These are phyloP conservation scores for Aspergillus ochraceoroseus DNA, from an alignment of 2,329 filamentous ascomycete genomes.

Conservation along the genomic window DNA sequence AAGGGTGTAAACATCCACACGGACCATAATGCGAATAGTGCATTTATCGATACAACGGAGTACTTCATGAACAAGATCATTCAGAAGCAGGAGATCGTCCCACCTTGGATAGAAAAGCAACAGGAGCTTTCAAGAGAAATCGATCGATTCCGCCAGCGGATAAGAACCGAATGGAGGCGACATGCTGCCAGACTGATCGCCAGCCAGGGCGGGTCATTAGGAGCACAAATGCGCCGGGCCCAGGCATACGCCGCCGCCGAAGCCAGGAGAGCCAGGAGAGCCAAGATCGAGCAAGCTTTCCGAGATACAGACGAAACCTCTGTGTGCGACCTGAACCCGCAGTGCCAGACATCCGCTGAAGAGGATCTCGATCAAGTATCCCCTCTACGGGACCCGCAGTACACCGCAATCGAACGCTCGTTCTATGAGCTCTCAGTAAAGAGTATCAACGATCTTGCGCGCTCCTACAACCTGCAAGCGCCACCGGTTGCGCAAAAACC, in stretches of 20 bases:
- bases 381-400: conserved; percentile 73
- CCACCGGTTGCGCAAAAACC: conserved; percentile 89
- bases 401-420: conserved; percentile 65
- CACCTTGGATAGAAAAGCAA: conserved; percentile 98
- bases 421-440: conserved; percentile 73
- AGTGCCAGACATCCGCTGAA: neutral
- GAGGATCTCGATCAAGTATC: no score
- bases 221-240: conserved; percentile 67
- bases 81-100: conserved; percentile 88
- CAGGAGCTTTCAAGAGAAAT: conserved; percentile 73
- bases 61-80: conserved; percentile 99
- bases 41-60: conserved; percentile 92
- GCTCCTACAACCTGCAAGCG: conserved; percentile 92
- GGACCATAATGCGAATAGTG: conserved; percentile 77
- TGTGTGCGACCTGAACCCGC: conserved; percentile 15
- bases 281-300: conserved; percentile 26
- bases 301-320: conserved; percentile 12
- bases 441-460: conserved; percentile 71
- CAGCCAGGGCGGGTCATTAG: conserved; percentile 67
- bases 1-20: conserved; percentile 63
- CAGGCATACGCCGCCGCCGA: conserved; percentile 73
- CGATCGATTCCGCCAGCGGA: conserved; percentile 64
- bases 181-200: conserved; percentile 76
- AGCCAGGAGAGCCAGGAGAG: conserved; percentile 32
- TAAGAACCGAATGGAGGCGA: conserved; percentile 77